Conservation (phyloP, 768 basidiomycete species). For the Kwoniella heveanensis region DNA sequence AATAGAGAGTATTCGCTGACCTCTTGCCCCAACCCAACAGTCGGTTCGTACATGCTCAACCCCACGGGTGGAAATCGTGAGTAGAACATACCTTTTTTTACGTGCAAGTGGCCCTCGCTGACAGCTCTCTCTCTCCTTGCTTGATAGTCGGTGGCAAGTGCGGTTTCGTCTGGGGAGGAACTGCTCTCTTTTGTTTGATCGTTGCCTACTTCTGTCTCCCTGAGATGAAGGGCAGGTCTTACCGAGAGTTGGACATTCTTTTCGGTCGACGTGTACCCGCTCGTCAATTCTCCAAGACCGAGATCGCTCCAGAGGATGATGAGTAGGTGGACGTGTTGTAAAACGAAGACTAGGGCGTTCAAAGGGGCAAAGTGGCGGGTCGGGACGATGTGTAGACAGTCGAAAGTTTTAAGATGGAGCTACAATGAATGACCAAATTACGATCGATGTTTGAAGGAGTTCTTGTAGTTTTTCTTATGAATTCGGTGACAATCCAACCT, state of each 20-base stretch:
- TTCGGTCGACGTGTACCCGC: conserved; percentile 49
- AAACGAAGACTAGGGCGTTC: background rate
- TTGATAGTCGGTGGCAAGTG: conserved; percentile 43
- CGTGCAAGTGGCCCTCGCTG: too few species aligned
- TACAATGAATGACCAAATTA: too few species aligned
- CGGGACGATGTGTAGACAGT: too few species aligned
- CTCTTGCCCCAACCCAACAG: conserved; percentile 8
- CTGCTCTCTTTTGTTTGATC: conserved; percentile 28
- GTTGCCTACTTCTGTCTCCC: conserved; percentile 51
- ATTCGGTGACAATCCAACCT: too few species aligned
- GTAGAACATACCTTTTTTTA: too few species aligned
- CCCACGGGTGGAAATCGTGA: conserved; percentile 43
- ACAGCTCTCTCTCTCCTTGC: background rate
- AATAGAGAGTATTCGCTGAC: conserved; percentile 8
- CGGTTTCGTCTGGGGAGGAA: conserved; percentile 46
- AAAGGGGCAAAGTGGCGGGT: too few species aligned
- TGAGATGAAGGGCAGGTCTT: conserved; percentile 52
- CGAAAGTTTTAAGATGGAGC: too few species aligned
- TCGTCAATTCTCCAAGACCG: conserved; percentile 42
- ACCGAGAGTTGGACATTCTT: conserved; percentile 55
- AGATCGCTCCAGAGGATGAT: conserved; percentile 40
- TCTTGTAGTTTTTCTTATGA: too few species aligned
- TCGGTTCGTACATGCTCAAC: conserved; percentile 46
- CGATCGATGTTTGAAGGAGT: too few species aligned
- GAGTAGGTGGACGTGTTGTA: conserved; percentile 19